Percentiles rank a stretch among this genome's conserved stretches.
Conservation (phyloP, 192 early-diverging fungal species). For the Podila clonocystis region DNA sequence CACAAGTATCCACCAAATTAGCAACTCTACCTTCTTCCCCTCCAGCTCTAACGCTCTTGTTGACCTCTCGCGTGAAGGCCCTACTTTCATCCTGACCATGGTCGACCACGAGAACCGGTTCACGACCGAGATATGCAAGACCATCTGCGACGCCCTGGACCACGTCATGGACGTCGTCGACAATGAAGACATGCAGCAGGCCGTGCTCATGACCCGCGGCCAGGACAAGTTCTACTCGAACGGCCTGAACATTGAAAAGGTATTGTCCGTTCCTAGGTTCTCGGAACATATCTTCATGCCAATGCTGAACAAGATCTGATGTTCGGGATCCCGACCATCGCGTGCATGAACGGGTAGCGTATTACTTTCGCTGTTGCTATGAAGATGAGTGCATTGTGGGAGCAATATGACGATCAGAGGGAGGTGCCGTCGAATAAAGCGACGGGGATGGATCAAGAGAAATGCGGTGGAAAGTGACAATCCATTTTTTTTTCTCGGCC, state of each 20-base stretch:
- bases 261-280: constrained; percentile 51
- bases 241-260: constrained; percentile 66
- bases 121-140: constrained; percentile 63
- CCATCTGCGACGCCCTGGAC: constrained; percentile 67
- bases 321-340: constrained; percentile 78
- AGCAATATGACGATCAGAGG: neutral
- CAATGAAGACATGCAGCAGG: constrained; percentile 53
- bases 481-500: too few relatives aligned
- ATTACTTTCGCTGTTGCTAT: neutral
- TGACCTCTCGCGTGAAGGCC: constrained; percentile 52
- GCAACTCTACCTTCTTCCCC: neutral
- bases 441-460: too few relatives aligned
- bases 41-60: neutral
- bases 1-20: too few relatives aligned
- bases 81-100: constrained; percentile 72
- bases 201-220: constrained; percentile 70
- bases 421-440: too few relatives aligned
- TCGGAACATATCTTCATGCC: constrained; percentile 61
- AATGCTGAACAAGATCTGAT: constrained; percentile 71
- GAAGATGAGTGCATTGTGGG: neutral
- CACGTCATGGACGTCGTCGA: constrained; percentile 58
- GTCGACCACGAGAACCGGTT: constrained; percentile 76
- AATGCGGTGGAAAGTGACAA: too few relatives aligned
- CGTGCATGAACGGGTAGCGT: constrained; percentile 73
- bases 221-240: constrained; percentile 79